Evolutionary conservation across 345 rosid genomes (phyloP).

Genomic region (Citrus glauca): DNA sequence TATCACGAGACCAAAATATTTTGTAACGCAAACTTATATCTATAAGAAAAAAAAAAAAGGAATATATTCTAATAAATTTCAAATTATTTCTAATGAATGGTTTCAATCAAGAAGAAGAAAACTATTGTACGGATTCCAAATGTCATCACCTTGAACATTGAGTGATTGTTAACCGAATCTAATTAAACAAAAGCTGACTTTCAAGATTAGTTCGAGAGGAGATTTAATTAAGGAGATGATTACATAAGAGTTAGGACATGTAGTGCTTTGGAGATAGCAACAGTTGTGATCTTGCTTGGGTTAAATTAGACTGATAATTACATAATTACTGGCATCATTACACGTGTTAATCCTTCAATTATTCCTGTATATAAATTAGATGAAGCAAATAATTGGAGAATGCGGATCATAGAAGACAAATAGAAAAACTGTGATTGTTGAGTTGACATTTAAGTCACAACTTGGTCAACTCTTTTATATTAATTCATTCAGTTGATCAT

Average conservation of each 20-base stretch:
- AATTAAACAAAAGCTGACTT: neutral
- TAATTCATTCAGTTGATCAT: neutral
- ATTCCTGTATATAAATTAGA: neutral
- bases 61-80: too few relatives aligned
- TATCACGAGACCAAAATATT: too few relatives aligned
- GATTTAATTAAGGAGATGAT: neutral
- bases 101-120: neutral
- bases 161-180: neutral
- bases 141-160: neutral
- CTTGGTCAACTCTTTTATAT: conserved; percentile 3
- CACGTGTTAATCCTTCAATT: neutral
- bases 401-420: neutral
- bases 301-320: neutral
- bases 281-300: neutral
- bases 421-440: neutral
- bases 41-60: too few relatives aligned
- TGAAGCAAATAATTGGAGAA: neutral
- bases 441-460: neutral
- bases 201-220: neutral
- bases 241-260: neutral
- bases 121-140: neutral
- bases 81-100: too few relatives aligned
- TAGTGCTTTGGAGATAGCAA: neutral
- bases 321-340: neutral
- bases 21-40: too few relatives aligned